Evolutionary conservation across 345 rosid genomes (phyloP), one percentile per base, ranked within the genome.

Genomic region (Adansonia digitata): DNA sequence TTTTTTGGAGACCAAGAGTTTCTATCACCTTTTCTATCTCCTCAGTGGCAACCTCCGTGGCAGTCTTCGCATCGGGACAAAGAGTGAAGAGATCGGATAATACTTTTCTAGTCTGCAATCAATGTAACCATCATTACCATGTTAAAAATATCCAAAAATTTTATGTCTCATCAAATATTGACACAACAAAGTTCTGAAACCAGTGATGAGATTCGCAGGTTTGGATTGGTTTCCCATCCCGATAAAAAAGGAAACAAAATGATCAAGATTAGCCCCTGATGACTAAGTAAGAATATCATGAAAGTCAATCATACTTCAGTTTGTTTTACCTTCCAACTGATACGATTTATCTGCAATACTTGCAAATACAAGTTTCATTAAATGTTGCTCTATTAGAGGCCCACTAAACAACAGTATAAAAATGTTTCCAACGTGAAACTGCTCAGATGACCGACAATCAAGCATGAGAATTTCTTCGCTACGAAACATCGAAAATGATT

Each of bases 61-160:
- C 91, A 60, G 80, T 81, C 75, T 77, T 85, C 37, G 98, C 97
- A 84, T 87, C 79, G 2, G 94, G 94, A 77, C 92, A 91, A 64
- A 85, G 56, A 24, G 84, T 72, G 76, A 93, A 91, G 26, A 93
- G 69, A 43, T 81, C 80, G 14, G 82, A 68, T 73, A 89, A 48
- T 71, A 85, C 85, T 76, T 80, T 74, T 64, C 83, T 49, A 5
- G 86, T 78, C 97, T 91, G 81, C 78, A 84, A 63, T 48, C 49
- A 22, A 52, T 74, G 40, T 26, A 49, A 9, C 43, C 15, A 63
- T 42, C 29, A 14, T 74, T 68, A 60, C 26, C 29, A 70, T 51
- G 46, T 18, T n/a, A 46, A n/a, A 34, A 69, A 7, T 34, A 71
- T 31, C 62, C n/a, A n/a, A 61, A 71, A 34, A 40, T 51, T 26